Evolutionary conservation across 169 alveolate genomes (phyloP).

Genomic region (Cryptosporidium andersoni): DNA sequence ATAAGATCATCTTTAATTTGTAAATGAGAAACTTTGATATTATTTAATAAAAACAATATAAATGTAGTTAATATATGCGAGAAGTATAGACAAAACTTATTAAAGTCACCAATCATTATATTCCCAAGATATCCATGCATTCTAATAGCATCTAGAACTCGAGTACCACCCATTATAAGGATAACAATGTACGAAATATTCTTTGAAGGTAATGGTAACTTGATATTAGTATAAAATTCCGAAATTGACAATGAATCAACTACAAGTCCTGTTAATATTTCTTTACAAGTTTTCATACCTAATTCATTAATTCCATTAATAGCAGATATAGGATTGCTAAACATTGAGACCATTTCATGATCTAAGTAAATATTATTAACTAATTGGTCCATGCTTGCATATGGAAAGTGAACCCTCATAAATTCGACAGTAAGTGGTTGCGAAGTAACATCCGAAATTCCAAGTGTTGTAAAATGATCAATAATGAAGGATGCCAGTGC

Average conservation of each 20-base stretch:
- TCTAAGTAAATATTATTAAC: no score
- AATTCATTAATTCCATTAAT: no score
- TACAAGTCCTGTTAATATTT: neutral
- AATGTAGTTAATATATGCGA: neutral
- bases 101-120: neutral
- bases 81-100: neutral
- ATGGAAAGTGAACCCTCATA: no score
- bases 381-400: no score
- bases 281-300: neutral
- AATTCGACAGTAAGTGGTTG: no score
- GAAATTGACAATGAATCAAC: neutral
- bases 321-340: no score
- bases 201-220: neutral
- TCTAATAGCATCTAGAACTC: conserved; percentile 60
- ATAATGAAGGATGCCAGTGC: conserved; percentile 37
- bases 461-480: neutral
- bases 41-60: no score
- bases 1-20: neutral
- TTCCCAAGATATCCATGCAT: conserved; percentile 15
- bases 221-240: neutral
- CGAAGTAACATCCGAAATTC: no score
- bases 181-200: neutral
- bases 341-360: no score
- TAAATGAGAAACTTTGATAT: neutral
- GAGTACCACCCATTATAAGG: conserved; percentile 5